phyloP scores from a whole-genome alignment of 2,329 filamentous ascomycete species.

The Botrytis byssoidea region DNA sequence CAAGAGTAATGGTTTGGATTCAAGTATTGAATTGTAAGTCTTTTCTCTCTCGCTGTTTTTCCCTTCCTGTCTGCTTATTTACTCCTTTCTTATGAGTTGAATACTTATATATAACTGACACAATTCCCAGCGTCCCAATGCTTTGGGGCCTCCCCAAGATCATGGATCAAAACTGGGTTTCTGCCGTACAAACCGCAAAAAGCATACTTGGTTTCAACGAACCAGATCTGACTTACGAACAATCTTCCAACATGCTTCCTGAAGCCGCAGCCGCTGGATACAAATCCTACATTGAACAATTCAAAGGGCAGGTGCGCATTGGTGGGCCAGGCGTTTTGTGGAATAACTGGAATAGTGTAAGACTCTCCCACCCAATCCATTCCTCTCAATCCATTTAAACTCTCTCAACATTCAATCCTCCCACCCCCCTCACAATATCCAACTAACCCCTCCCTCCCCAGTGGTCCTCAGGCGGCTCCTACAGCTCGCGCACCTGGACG shows the following conservation, averaged over 20 bases:
- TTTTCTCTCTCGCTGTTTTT: background rate
- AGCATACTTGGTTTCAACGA: slow-evolving; percentile 68
- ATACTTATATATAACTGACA: background rate
- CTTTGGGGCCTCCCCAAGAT: slow-evolving; percentile 54
- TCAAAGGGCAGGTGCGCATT: slow-evolving; percentile 42
- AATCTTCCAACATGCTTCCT: slow-evolving; percentile 51
- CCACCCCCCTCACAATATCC: too few relatives aligned
- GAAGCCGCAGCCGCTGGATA: slow-evolving; percentile 43
- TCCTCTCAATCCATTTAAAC: too few relatives aligned
- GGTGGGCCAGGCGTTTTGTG: slow-evolving; percentile 44
- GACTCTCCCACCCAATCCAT: background rate
- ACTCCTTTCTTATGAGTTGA: background rate
- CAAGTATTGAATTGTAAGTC: slow-evolving; percentile 42
- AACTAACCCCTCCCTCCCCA: slow-evolving; percentile 35
- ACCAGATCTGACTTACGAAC: slow-evolving; percentile 52
- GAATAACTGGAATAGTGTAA: slow-evolving; percentile 33
- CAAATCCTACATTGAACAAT: slow-evolving; percentile 44
- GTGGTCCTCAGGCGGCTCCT: slow-evolving; percentile 35
- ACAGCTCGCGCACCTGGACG: slow-evolving; percentile 44
- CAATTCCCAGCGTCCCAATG: slow-evolving; percentile 54
- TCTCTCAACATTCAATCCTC: background rate
- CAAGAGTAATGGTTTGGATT: slow-evolving; percentile 42
- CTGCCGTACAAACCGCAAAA: slow-evolving; percentile 52
- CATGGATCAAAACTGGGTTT: slow-evolving; percentile 49
- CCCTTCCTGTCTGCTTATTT: background rate